A percentile compares a stretch with the other conserved stretches of the same genome.
Evolutionary conservation across 2,329 filamentous ascomycete species (phyloP).

Genomic region (Aquanectria penicillioides): DNA sequence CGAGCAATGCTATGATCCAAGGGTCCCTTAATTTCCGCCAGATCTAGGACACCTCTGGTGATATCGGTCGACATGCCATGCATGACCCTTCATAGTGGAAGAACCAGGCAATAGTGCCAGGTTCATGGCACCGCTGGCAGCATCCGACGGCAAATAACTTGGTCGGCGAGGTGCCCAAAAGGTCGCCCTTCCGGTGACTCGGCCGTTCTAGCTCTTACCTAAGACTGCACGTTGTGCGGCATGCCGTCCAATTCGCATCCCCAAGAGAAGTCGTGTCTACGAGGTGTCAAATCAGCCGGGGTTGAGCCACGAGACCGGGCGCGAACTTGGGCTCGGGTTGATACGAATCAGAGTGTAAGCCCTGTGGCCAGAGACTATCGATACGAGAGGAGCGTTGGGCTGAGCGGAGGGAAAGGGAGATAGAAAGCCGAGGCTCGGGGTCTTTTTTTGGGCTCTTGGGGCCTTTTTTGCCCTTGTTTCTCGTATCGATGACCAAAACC

Average conservation of each 20-base stretch:
- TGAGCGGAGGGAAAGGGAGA: slow-evolving; percentile 12
- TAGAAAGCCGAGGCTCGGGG: slow-evolving; percentile 16
- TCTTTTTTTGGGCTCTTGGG: neutral
- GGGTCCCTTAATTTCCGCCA: slow-evolving; percentile 12
- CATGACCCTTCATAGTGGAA: slow-evolving; percentile 4
- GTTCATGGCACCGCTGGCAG: neutral
- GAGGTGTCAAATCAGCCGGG: slow-evolving; percentile 16
- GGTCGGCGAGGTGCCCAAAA: slow-evolving; percentile 13
- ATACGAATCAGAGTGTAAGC: slow-evolving; percentile 36
- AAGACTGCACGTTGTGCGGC: slow-evolving; percentile 29
- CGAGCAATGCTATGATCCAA: neutral
- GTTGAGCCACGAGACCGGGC: slow-evolving; percentile 17
- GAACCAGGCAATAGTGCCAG: neutral
- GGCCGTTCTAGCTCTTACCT: slow-evolving; percentile 35
- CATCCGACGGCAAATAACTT: slow-evolving; percentile 1
- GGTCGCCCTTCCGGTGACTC: slow-evolving; percentile 11
- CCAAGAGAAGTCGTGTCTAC: slow-evolving; percentile 6
- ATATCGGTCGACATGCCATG: slow-evolving; percentile 7
- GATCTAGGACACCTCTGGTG: neutral
- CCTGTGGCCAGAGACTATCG: slow-evolving; percentile 24
- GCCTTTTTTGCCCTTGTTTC: slow-evolving; percentile 14
- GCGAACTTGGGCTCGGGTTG: slow-evolving; percentile 24
- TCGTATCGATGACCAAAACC: slow-evolving; percentile 13
- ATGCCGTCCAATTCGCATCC: slow-evolving; percentile 19
- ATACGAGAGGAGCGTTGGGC: slow-evolving; percentile 27